Evolutionary conservation across 2,329 filamentous ascomycete species (phyloP), one percentile per base, ranked within the genome.

Genomic region (Amesomyces nigricolor): DNA sequence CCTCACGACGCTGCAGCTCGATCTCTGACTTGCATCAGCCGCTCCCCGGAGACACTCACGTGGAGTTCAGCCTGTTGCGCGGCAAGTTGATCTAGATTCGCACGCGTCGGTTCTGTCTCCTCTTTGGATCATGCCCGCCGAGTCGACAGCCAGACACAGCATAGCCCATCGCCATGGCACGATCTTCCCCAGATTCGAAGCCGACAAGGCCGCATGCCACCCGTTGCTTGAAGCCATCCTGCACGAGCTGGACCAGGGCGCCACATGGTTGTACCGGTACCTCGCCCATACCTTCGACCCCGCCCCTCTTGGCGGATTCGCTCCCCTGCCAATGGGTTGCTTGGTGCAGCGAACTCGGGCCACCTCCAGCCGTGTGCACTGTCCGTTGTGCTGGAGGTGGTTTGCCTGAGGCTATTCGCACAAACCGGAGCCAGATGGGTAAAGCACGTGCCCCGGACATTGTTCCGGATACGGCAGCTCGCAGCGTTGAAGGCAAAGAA

Each of bases 391-490:
- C 48, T 42, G 46, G 30, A 50, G 29, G 42, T 44, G 43, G 32
- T 48, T 42, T 53, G 57, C 50, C 53, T 35, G 43, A 30, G 16
- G n/a, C 44, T 44, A 39, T 54, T 54, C 47, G 40, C 38, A 47
- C 38, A 56, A 29, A 45, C 43, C 38, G 17, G 40, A 44, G n/a
- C 32, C 29, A 37, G 30, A 39, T 52, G 37, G 26, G 50, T 39
- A 40, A 46, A 50, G 51, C 53, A 47, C 42, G 35, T 37, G 16
- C 42, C 13, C 43, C 51, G 57, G 59, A 26, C 54, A 29, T 59
- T 26, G 44, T 14, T 44, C 61, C 59, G 13, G 50, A 61, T 57
- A 49, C 53, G 61, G 59, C 56, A 61, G 44, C 37, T 59, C 44
- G 19, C 10, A 32, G 14, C 13, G 4, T 22, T 42, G 49, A 3